Base-by-base conservation (phyloP, 2,329 filamentous ascomycete genomes). In the Aspergillus caelatus region DNA sequence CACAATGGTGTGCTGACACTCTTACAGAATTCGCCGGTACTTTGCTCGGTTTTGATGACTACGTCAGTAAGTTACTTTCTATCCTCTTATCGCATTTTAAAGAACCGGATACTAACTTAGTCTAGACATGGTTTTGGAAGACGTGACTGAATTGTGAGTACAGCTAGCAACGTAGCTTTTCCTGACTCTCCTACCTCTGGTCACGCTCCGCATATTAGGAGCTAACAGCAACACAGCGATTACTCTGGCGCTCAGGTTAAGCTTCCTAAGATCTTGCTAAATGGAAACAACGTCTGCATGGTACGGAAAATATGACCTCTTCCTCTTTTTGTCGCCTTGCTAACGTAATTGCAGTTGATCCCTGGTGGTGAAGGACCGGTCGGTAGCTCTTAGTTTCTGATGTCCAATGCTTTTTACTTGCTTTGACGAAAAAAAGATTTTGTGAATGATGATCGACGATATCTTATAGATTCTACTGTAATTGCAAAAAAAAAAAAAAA, bases 231-330 rank as follows among this genome's bases (percentile, higher is more conserved):
- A 28, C 5, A 7, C 58, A 98, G 94, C 77, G 95, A 99, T 81
- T 96, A 96, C 81, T 89, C 89, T 6, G 94, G 94, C 65, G 88
- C 91, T 72, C 90, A 94, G 79, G 91, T 89, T 53, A 96, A 96
- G 79, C 87, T 99, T 46, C 87, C 93, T 58, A 98, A 98, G 84
- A 97, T 99, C 65, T 82, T 99, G 48, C 83, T 99, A 45, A 99
- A 99, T 74, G 95, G 95, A 62, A 99, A 99, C 82, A 98, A 98
- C 75, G 93, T 99, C 68, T 98, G 94, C 91, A 99, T 99, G 95
- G 95, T 97, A 86, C 61, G 84, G 58, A 41, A 19, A 5, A 10
- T 11, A 1, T 19, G 28, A 30, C 28, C 14, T 36, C 28, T 41
- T 23, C 26, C 21, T 43, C 16, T 34, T 10, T 14, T 14, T 8